Evolutionary conservation across 305 asterid genomes (phyloP).

Genomic region (Solanum hybrid): DNA sequence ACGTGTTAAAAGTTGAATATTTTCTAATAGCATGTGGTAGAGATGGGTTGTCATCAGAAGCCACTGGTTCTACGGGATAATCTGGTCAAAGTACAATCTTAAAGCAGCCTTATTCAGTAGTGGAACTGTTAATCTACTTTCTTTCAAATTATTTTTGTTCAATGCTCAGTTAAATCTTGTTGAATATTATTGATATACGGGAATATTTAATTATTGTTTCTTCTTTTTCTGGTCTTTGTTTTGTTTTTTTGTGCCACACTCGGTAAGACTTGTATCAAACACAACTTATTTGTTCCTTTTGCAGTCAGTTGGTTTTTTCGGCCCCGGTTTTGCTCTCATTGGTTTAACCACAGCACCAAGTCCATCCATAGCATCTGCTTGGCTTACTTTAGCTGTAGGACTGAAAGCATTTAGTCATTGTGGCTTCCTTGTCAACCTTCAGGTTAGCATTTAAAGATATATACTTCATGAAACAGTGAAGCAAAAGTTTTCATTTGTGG

Average conservation of each 20-base stretch:
- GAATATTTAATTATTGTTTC: not conserved
- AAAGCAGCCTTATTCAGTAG: not conserved
- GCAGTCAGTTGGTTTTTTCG: conserved; percentile 84
- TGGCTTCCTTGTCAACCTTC: conserved; percentile 96
- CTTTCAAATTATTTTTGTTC: not conserved
- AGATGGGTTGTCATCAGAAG: not conserved
- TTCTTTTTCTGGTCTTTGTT: not conserved
- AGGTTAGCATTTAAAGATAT: conserved; percentile 35
- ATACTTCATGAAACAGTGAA: not conserved
- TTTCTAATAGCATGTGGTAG: not conserved
- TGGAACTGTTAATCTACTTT: not conserved
- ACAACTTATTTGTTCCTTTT: conserved; percentile 2
- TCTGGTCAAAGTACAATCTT: not conserved
- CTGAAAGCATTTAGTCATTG: conserved; percentile 88
- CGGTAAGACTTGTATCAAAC: not conserved
- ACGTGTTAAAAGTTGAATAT: not conserved
- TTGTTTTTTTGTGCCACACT: not conserved
- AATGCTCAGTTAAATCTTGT: not conserved
- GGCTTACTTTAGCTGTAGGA: conserved; percentile 93
- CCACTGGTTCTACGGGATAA: not conserved
- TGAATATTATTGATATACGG: not conserved
- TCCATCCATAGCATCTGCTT: conserved; percentile 74
- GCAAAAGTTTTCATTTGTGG: conserved; percentile 2
- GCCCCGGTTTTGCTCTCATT: conserved; percentile 74
- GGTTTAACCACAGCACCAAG: conserved; percentile 68